These are phyloP conservation scores for Aschersonia sp. DNA, from an alignment of 2,329 filamentous ascomycete genomes.

Conservation along the genomic window DNA sequence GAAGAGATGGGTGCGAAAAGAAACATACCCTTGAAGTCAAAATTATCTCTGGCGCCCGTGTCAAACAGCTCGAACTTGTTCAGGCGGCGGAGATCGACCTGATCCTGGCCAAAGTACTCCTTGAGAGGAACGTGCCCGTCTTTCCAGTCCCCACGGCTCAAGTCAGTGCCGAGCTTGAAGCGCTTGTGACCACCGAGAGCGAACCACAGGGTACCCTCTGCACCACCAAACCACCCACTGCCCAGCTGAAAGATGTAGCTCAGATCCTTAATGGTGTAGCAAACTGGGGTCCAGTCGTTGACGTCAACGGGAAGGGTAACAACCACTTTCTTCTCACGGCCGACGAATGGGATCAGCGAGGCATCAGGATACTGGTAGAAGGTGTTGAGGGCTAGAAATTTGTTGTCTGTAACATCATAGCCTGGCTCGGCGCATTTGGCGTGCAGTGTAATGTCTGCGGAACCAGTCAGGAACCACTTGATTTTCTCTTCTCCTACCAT, in stretches of 20 bases:
- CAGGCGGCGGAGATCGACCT: background rate
- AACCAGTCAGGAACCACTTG: no score
- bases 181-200: background rate
- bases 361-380: background rate
- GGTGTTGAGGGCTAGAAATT: background rate
- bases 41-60: background rate
- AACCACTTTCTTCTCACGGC: background rate
- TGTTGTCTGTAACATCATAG: background rate
- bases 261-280: background rate
- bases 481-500: no score
- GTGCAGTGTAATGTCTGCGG: background rate
- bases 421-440: background rate
- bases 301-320: background rate
- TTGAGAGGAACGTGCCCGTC: background rate
- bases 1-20: no score
- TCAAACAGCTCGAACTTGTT: background rate
- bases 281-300: background rate
- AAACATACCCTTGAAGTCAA: background rate
- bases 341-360: constrained; percentile 5
- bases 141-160: background rate
- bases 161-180: background rate
- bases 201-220: background rate
- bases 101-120: background rate
- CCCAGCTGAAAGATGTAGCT: background rate
- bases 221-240: background rate